Evolutionary conservation across 2,329 filamentous ascomycete species (phyloP), one percentile per base, ranked within the genome.

Genomic region (Ophiostoma angusticollis): DNA sequence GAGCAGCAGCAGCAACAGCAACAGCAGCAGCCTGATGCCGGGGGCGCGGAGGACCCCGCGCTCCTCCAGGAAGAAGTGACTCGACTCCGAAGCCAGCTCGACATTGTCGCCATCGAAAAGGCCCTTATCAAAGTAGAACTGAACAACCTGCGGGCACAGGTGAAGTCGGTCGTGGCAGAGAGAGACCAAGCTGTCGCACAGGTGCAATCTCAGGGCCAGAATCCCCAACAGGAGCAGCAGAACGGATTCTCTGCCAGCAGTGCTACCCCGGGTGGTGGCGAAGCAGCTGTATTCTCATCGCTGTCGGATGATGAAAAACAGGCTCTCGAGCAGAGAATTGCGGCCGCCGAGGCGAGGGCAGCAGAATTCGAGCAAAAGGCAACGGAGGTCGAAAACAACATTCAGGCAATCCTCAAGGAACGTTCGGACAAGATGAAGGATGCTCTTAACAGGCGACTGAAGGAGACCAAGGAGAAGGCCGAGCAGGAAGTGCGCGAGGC

Each of bases 391-490:
- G 81, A 87, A 52, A 70, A 74, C 22, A 68, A 65, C 39, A 69
- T 76, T 32, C 65, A 73, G 40, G 62, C 59, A 25, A 75, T 70
- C 9, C 65, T 83, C 43, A 81, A 81, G 50, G 63, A 69, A 37
- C 70, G 78, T 31, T 77, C 76, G 1, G 74, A 83, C 31, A 72
- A 72, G 54, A 81, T 84, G 78, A 80, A 78, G 51, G 67, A 72
- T 17, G 60, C 70, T 2, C 60, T 84, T 35, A 80, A 78, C 50
- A 77, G 74, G 53, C 84, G 81, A 53, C 65, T 93, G 13, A 72
- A 67, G 41, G 84, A 84, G 49, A 71, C 77, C 31, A 70, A 68
- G 47, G 57, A 65, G 36, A 62, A 67, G 43, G 59, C 65, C 46
- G 65, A 68, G 36, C 65, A 68, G 23, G 64, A 70, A 42, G 64